These are phyloP conservation scores for Fistulifera pelliculosa DNA, from an alignment of 108 stramenopile species.

Conservation along the genomic window DNA sequence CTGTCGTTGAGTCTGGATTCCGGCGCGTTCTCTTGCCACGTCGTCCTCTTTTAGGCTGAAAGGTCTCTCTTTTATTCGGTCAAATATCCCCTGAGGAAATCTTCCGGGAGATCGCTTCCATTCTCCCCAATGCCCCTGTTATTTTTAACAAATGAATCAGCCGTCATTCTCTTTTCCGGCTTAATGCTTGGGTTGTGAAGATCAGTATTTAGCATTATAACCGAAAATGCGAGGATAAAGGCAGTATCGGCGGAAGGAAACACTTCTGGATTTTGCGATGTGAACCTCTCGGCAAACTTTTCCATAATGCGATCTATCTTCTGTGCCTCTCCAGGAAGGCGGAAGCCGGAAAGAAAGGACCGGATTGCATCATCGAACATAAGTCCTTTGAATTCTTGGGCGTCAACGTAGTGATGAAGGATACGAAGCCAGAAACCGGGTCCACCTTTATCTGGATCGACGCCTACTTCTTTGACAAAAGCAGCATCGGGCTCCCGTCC, in stretches of 20 bases:
- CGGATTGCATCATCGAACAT: conserved; percentile 95
- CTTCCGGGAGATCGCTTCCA: conserved; percentile 86
- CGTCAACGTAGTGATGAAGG: conserved; percentile 87
- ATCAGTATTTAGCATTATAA: conserved; percentile 99
- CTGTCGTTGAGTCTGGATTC: conserved; percentile 16
- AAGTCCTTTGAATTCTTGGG: conserved; percentile 82
- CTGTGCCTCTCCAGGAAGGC: conserved; percentile 98
- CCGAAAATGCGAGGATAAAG: conserved; percentile 97
- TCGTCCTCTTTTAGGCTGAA: conserved; percentile 98
- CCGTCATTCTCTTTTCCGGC: conserved; percentile 89
- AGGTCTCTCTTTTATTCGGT: conserved; percentile 85
- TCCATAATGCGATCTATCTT: conserved; percentile 99
- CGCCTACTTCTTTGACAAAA: conserved; percentile 62
- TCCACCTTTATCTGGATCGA: conserved; percentile 71
- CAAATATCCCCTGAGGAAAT: conserved; percentile 89
- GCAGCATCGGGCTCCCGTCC: conserved; percentile 92
- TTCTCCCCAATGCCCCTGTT: conserved; percentile 94
- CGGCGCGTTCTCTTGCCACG: conserved; percentile 52
- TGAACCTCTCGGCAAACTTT: conserved; percentile 96
- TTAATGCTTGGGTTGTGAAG: conserved; percentile 98
- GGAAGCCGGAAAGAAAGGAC: conserved; percentile 91
- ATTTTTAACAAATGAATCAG: conserved; percentile 85
- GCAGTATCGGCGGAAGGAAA: conserved; percentile 98
- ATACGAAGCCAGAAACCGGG: conserved; percentile 84
- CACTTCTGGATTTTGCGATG: conserved; percentile 73